Base-by-base conservation (phyloP, 2,329 filamentous ascomycete genomes). In the Berkeleyomyces basicola region DNA sequence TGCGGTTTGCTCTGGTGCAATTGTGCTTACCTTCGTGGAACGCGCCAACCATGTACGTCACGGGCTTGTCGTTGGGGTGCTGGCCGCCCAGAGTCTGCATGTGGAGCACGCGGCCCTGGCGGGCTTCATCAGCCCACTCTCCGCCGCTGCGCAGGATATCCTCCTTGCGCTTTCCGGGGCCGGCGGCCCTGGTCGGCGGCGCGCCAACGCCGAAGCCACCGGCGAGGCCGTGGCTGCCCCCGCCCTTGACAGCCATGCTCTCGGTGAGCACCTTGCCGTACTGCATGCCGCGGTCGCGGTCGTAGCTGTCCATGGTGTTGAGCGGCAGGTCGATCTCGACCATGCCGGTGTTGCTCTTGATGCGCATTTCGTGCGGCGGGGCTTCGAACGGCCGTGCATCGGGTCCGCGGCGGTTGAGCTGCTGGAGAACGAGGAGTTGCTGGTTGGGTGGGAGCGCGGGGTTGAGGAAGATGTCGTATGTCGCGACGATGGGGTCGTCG, bases 311-410 rank as follows among this genome's bases (percentile, higher is more conserved):
- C 63, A 78, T 77, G 66, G 84, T 84, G 76, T 85, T 83, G 68
- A 96, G 78, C 3, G 90, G 89, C n/a, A 96, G 81, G 72, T 99
- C 93, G 61, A 97, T 79, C 74, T 99, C 93, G 63, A 96, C 78
- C 75, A 96, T 88, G 63, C 91, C 91, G 0, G 88, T 82, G 63
- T 80, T 76, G 11, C 85, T 81, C 76, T 97, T 99, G 71, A 96
- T 77, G 67, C 92, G 89, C 69, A 97, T 77, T 68, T 87, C 83
- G 23, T 82, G 77, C 9, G 93, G 88, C 14, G 82, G 77, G 9
- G 92, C 87, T 31, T 82, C 72, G 57, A 74, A 69, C 9, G 75
- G 74, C 55, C 72, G 68, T 9, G 74, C 70, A 66, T 85, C 80
- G 47, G 81, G 77, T 64, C 82, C 77, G 46, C 79, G 78, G 66